Evolutionary conservation across 371 early-diverging fungal genomes (phyloP), one percentile per base, ranked within the genome.

Genomic region (Mucor indicus): DNA sequence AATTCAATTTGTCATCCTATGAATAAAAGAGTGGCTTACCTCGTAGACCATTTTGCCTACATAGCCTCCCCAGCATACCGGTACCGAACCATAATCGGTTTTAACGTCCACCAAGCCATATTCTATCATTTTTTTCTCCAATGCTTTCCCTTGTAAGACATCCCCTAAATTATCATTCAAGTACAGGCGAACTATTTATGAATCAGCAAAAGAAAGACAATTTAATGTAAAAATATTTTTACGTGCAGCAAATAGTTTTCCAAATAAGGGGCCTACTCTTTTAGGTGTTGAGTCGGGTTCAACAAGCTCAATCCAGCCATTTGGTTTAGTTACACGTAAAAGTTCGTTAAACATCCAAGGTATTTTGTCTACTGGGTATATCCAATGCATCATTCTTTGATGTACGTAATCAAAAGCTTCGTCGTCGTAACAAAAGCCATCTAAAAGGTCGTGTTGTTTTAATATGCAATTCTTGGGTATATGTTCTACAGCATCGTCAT

Each of bases 21-120:
- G n/a, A n/a, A n/a, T n/a, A n/a, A n/a, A n/a, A n/a, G n/a, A n/a
- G n/a, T n/a, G n/a, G n/a, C n/a, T n/a, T 59, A 63, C 71, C 65
- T 72, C 68, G 37, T 72, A 72, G 9, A 62, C 49, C 27, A 60
- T 38, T 33, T 72, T 72, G 16, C 72, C 72, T 24, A 72, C 27
- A 43, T 62, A 64, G 0, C 72, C 72, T 25, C 72, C 72, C 72
- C 72, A 72, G 30, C 68, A 67, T 17, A 65, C 49, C 2, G 72
- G 72, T 13, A 67, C 38, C 10, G 72, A 72, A 6, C 44, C 55
- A 48, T 72, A 72, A 22, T 68, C 68, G 10, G 52, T 30, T 12
- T 46, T 35, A 11, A 72, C 30, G 20, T 72, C 68, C 23, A 47
- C 23, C 27, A 64, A 44, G 1, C 63, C 63, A n/a, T 25, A 12